Evolutionary conservation across 2,329 filamentous ascomycete genomes (phyloP).

Genomic region (Xylaria sp.): DNA sequence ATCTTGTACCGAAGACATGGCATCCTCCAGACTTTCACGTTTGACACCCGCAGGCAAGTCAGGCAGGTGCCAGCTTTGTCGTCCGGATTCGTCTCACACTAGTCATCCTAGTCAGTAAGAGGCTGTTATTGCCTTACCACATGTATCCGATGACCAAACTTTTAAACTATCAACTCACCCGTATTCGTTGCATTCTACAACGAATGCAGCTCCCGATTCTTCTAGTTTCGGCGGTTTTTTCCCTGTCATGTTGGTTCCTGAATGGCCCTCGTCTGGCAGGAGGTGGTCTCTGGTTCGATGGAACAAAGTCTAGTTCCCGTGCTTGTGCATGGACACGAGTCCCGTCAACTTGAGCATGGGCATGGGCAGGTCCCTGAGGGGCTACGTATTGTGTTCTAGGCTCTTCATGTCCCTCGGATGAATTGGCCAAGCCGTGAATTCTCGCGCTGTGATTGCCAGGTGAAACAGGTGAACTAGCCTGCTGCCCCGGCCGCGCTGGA

Average conservation of each 20-base stretch:
- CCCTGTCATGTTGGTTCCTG: constrained; percentile 55
- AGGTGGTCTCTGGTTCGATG: constrained; percentile 44
- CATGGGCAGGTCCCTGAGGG: constrained; percentile 18
- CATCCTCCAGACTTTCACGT: constrained; percentile 57
- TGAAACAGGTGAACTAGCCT: constrained; percentile 30
- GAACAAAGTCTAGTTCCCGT: constrained; percentile 43
- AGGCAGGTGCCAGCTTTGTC: constrained; percentile 56
- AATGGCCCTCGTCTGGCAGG: constrained; percentile 58
- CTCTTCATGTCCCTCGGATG: constrained; percentile 21
- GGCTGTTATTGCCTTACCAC: background rate
- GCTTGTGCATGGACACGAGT: constrained; percentile 26
- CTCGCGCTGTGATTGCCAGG: constrained; percentile 32
- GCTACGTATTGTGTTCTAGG: constrained; percentile 29
- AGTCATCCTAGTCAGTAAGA: constrained; percentile 25
- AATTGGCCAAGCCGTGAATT: constrained; percentile 26
- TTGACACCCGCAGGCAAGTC: constrained; percentile 58
- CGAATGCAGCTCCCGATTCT: constrained; percentile 64
- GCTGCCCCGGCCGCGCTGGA: constrained; percentile 32
- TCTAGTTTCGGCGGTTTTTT: constrained; percentile 62
- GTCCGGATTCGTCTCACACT: constrained; percentile 60
- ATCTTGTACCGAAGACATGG: constrained; percentile 67
- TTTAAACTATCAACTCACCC: constrained; percentile 51
- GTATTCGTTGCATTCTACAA: constrained; percentile 66
- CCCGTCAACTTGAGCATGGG: constrained; percentile 30
- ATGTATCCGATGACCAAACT: background rate